Percentiles rank a stretch among this genome's conserved stretches.
Conservation (phyloP, 2,329 filamentous ascomycete species). For the Microcyclosporella mali region DNA sequence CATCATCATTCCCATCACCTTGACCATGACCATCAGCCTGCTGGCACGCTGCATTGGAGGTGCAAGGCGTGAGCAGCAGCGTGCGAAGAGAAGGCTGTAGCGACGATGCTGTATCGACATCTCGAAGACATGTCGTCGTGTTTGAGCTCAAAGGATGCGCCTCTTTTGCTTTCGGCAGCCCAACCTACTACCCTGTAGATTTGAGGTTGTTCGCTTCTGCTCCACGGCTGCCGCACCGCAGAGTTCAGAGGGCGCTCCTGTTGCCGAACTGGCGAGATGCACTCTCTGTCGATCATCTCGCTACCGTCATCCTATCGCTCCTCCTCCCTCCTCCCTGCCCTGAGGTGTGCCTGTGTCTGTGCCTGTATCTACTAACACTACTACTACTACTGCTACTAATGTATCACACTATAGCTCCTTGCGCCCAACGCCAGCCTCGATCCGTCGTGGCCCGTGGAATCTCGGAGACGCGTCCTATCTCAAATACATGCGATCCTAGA, state of each 20-base stretch:
- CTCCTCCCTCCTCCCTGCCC: no score
- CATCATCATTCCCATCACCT: background rate
- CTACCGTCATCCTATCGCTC: no score
- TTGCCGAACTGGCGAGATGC: no score
- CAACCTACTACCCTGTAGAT: constrained; percentile 1
- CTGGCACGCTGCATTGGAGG: background rate
- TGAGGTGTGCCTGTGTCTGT: no score
- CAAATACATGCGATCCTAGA: background rate
- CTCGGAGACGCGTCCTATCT: no score
- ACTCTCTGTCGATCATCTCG: constrained; percentile 15
- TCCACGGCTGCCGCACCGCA: constrained; percentile 2
- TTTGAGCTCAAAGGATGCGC: no score
- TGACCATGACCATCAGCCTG: background rate
- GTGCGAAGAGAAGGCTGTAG: no score
- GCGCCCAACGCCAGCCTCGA: constrained; percentile 7
- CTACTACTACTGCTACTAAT: no score
- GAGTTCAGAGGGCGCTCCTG: constrained; percentile 14
- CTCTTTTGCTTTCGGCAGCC: no score
- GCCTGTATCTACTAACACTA: no score
- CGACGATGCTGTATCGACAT: no score
- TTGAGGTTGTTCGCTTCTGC: constrained; percentile 10
- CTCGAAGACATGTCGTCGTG: no score
- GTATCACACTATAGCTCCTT: background rate
- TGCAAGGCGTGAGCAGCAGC: background rate
- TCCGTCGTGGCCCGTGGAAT: constrained; percentile 10